Evolutionary conservation across 495 filamentous ascomycete genomes (phyloP).

Genomic region (Hyaloscypha variabilis): DNA sequence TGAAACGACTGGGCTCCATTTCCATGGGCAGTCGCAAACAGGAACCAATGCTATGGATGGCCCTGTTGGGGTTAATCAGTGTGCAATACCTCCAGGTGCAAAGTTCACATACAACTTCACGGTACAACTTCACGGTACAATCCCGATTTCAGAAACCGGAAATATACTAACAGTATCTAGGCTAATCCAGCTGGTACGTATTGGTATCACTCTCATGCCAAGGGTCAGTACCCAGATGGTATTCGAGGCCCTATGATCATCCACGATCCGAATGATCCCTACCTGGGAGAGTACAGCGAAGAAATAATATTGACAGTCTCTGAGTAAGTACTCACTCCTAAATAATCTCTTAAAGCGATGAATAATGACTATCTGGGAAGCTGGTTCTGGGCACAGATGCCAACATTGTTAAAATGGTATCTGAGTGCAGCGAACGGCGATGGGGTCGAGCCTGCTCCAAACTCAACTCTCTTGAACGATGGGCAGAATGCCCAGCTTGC

Average conservation of each 20-base stretch:
- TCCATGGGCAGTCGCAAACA: conserved; percentile 67
- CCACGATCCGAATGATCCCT: conserved; percentile 57
- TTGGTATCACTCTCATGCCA: conserved; percentile 73
- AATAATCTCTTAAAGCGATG: too few species aligned
- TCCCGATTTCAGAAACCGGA: conserved; percentile 56
- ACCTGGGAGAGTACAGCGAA: conserved; percentile 55
- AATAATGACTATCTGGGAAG: too few species aligned
- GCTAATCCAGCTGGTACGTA: conserved; percentile 66
- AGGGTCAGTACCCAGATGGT: conserved; percentile 66
- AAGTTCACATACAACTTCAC: conserved; percentile 62
- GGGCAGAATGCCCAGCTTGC: conserved; percentile 55
- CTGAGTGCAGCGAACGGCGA: conserved; percentile 59
- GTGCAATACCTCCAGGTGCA: conserved; percentile 42
- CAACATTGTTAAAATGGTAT: conserved; percentile 56
- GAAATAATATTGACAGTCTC: conserved; percentile 59
- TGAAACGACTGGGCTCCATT: conserved; percentile 61
- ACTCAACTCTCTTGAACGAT: conserved; percentile 44
- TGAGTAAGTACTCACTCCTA: too few species aligned
- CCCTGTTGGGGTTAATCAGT: conserved; percentile 59
- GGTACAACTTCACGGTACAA: too few species aligned
- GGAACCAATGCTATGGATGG: conserved; percentile 68
- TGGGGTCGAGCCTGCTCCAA: conserved; percentile 66
- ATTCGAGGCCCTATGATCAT: conserved; percentile 64
- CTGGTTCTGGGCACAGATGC: conserved; percentile 49
- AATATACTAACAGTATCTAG: too few species aligned